Evolutionary conservation across 768 basidiomycete species (phyloP), one percentile per base, ranked within the genome.

Genomic region (Crepidotus variabilis): DNA sequence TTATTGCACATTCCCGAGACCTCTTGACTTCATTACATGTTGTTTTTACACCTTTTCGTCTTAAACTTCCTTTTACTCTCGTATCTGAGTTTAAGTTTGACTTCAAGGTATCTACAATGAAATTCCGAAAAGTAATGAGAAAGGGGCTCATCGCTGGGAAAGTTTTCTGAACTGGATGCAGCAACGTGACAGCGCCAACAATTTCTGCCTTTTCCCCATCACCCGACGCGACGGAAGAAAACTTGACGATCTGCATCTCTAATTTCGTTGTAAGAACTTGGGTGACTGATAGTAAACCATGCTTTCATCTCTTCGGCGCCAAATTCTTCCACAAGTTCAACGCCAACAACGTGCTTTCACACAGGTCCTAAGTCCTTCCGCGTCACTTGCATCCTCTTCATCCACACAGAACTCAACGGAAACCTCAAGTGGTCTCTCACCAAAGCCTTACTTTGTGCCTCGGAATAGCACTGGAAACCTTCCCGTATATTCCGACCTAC

Each of bases 401-500:
- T n/a, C 65, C 22, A 51, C 13, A 43, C 5, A 43, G 18, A 43
- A 50, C 48, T 48, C 56, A 52, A 22, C 57, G 11, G 16, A 52
- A 8, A 11, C 52, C 23, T 22, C 57, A 43, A 28, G 60, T n/a
- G 50, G 43, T 32, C 35, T 46, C 22, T 10, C 58, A 39, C 63
- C 54, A 22, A 61, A 68, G 48, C 65, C 72, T 24, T 92, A 90
- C 71, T 81, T 79, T 58, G 75, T 92, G 47, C 79, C 82, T 20
- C 81, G 90, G 58, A 91, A 88, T 69, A 68, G 80, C 48, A 77
- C 77, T 50, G 86, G 87, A 32, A 79, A 80, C 49, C 76, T 92
- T 28, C 89, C 90, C 46, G 87, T 92, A 22, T 90, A 90, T 68
- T 81, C 86, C 24, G 87, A 91, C 67, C 66, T 88, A 47, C 83